These are phyloP conservation scores for Fusarium albidum DNA, from an alignment of 2,329 filamentous ascomycete genomes.

Conservation along the genomic window DNA sequence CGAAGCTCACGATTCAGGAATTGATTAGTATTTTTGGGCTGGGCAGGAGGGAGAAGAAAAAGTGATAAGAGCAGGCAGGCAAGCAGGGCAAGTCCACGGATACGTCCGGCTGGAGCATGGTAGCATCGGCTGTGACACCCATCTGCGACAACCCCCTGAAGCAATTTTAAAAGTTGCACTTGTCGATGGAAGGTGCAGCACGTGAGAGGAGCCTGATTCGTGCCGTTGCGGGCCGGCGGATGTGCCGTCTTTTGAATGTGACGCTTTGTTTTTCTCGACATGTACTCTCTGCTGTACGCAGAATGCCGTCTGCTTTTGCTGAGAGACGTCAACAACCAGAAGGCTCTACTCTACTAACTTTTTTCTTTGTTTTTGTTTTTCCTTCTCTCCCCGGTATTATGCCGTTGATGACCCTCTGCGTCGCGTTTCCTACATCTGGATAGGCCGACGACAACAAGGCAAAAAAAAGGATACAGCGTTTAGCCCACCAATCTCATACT, in stretches of 20 bases:
- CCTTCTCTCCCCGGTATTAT: neutral
- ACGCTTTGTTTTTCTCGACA: constrained; percentile 10
- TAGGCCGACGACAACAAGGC: constrained; percentile 10
- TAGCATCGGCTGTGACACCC: constrained; percentile 31
- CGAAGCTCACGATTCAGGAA: constrained; percentile 12
- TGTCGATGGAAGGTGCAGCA: constrained; percentile 13
- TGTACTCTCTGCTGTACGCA: neutral
- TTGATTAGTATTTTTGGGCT: neutral
- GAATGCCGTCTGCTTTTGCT: constrained; percentile 10
- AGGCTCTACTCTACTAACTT: constrained; percentile 1
- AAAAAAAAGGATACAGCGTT: constrained; percentile 31
- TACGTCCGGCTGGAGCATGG: constrained; percentile 18
- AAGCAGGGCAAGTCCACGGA: too few relatives aligned
- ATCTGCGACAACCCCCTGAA: constrained; percentile 35
- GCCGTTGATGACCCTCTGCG: constrained; percentile 5
- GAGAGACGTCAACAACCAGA: constrained; percentile 1
- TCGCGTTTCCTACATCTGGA: neutral
- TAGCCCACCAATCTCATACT: constrained; percentile 39
- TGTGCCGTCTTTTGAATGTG: constrained; percentile 13
- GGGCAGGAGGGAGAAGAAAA: too few relatives aligned
- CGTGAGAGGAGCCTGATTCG: constrained; percentile 29
- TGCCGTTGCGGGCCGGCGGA: constrained; percentile 20
- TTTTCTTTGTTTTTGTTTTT: neutral
- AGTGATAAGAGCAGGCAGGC: constrained; percentile 1
- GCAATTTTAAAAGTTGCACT: constrained; percentile 36